phyloP scores from a whole-genome alignment of 805 yeast genomes.

The Saccharomyces paradoxus region DNA sequence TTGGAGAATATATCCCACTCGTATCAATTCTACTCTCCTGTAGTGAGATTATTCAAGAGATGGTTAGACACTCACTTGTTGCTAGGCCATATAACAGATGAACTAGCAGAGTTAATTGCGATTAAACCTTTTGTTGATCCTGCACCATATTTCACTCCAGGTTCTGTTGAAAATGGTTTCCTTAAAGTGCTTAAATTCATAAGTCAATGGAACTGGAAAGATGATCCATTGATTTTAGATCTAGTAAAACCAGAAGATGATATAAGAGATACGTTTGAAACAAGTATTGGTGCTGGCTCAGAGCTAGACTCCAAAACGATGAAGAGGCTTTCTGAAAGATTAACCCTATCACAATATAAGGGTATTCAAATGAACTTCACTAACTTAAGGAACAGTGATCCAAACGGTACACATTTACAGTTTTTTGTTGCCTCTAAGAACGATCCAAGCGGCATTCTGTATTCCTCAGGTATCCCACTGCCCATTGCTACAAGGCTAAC shows the following conservation, averaged over 20 bases:
- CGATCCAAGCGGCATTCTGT: constrained; percentile 79
- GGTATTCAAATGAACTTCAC: constrained; percentile 55
- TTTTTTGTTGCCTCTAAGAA: constrained; percentile 74
- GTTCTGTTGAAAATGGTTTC: constrained; percentile 74
- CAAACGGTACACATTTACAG: constrained; percentile 70
- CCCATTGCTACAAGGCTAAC: constrained; percentile 86
- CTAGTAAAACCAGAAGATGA: constrained; percentile 44
- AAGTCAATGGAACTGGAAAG: constrained; percentile 91
- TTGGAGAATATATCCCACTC: constrained; percentile 62
- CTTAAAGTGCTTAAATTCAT: constrained; percentile 62
- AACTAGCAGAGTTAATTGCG: constrained; percentile 73
- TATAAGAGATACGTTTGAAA: constrained; percentile 27
- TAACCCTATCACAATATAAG: constrained; percentile 56
- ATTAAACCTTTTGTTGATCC: constrained; percentile 80
- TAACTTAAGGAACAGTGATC: constrained; percentile 68
- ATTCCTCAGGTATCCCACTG: constrained; percentile 58
- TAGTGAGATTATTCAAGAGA: constrained; percentile 75
- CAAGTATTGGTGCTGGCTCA: constrained; percentile 24
- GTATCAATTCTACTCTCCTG: constrained; percentile 65
- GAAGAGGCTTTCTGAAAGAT: constrained; percentile 48
- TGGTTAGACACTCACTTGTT: constrained; percentile 86
- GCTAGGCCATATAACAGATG: constrained; percentile 64
- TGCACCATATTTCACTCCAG: constrained; percentile 76
- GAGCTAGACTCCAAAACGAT: constrained; percentile 30
- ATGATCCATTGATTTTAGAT: constrained; percentile 75